These are phyloP conservation scores for Globisporangium perplexum DNA, from an alignment of 352 stramenopile species.

Conservation along the genomic window DNA sequence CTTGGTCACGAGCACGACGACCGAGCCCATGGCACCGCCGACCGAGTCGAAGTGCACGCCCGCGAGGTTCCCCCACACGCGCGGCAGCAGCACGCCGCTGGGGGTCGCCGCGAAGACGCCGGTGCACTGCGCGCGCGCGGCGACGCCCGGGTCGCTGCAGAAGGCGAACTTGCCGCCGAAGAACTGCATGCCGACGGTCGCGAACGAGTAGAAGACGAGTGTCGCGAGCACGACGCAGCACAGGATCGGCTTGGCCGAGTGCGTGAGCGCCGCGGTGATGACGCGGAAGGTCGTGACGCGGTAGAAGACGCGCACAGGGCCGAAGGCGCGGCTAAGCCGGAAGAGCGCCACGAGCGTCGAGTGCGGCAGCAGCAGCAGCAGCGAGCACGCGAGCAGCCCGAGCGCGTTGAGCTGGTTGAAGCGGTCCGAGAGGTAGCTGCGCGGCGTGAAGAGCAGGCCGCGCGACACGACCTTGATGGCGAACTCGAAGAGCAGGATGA, in stretches of 20 bases:
- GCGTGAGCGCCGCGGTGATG: conserved; percentile 75
- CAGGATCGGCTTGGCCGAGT: conserved; percentile 71
- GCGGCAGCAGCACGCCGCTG: conserved; percentile 51
- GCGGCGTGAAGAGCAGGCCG: conserved; percentile 71
- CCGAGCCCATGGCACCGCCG: conserved; percentile 61
- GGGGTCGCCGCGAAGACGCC: conserved; percentile 57
- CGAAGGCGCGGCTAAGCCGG: conserved; percentile 67
- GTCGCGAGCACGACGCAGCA: conserved; percentile 75
- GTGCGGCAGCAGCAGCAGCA: conserved; percentile 65
- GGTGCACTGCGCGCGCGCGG: conserved; percentile 38
- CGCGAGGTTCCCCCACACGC: conserved; percentile 75
- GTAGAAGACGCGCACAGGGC: conserved; percentile 82
- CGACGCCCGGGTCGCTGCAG: conserved; percentile 67
- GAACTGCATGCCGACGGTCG: conserved; percentile 82
- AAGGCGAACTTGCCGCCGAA: conserved; percentile 76
- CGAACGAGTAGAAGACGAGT: conserved; percentile 83
- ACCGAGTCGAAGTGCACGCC: conserved; percentile 85
- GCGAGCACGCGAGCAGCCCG: conserved; percentile 66
- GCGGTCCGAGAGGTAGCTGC: conserved; percentile 74
- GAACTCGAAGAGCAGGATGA: conserved; percentile 79
- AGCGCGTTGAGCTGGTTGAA: conserved; percentile 87
- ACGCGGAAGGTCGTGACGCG: conserved; percentile 81
- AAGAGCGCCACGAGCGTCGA: conserved; percentile 76
- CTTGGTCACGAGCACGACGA: conserved; percentile 80
- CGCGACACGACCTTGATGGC: conserved; percentile 75